phyloP scores from a whole-genome alignment of 345 rosid genomes.

The Jatropha curcas region DNA sequence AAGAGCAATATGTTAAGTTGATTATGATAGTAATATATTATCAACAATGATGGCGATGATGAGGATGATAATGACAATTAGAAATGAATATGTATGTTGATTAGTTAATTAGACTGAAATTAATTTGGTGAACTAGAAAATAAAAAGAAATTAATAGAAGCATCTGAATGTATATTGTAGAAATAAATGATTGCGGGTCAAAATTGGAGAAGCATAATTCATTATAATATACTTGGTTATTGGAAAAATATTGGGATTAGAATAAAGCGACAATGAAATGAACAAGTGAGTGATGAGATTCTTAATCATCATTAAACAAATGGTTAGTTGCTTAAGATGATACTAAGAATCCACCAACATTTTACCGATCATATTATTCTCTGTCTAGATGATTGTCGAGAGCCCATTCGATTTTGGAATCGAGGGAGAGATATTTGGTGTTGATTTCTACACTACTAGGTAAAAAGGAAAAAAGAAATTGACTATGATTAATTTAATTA shows the following conservation, averaged over 20 bases:
- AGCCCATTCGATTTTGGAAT: conserved; percentile 35
- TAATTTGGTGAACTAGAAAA: neutral
- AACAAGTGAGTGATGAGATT: conserved; percentile 26
- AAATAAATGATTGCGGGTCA: conserved; percentile 25
- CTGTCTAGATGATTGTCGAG: conserved; percentile 37
- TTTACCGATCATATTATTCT: conserved; percentile 33
- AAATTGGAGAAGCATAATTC: conserved; percentile 24
- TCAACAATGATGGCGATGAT: neutral
- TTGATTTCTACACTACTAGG: conserved; percentile 6
- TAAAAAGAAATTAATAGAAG: neutral
- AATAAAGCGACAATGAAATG: conserved; percentile 31
- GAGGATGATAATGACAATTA: neutral
- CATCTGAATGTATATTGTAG: neutral
- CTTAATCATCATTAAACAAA: conserved; percentile 25
- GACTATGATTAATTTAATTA: conserved; percentile 18
- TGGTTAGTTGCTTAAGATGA: conserved; percentile 26
- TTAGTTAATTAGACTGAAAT: neutral
- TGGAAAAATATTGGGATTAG: conserved; percentile 21
- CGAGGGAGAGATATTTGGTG: conserved; percentile 20
- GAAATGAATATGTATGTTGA: neutral
- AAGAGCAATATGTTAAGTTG: neutral
- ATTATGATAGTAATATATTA: conserved; percentile 23
- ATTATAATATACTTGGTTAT: conserved; percentile 12
- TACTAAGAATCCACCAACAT: conserved; percentile 36
- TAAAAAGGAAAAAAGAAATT: conserved; percentile 9